These are phyloP conservation scores for Talaromyces sp. DNA, from an alignment of 2,329 filamentous ascomycete species.

Conservation along the genomic window DNA sequence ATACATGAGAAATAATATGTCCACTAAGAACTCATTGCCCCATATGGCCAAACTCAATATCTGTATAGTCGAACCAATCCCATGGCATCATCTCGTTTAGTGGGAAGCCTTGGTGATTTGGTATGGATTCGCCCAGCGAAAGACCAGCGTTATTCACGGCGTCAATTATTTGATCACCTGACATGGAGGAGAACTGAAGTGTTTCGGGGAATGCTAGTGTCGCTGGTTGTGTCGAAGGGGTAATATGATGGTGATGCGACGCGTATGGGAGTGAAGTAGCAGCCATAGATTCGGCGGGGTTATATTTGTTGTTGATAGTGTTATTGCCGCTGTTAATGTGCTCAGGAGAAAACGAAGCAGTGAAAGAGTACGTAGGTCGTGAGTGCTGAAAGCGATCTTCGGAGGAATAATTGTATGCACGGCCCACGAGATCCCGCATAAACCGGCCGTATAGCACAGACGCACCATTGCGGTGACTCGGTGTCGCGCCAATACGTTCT, in stretches of 20 bases:
- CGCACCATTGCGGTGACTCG: constrained; percentile 60
- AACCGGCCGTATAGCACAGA: constrained; percentile 56
- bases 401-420: constrained; percentile 15
- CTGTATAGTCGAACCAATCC: constrained; percentile 49
- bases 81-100: constrained; percentile 56
- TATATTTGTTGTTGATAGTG: neutral
- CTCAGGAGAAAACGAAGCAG: constrained; percentile 2
- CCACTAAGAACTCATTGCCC: neutral
- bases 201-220: constrained; percentile 44
- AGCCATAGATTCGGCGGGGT: neutral
- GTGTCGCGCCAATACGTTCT: constrained; percentile 61
- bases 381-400: neutral
- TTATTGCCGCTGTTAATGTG: neutral
- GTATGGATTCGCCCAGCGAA: constrained; percentile 49
- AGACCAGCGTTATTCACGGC: constrained; percentile 59
- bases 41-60: constrained; percentile 2
- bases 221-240: constrained; percentile 21
- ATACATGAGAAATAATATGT: no score
- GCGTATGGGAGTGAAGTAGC: neutral
- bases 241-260: constrained; percentile 2
- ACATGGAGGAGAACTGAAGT: constrained; percentile 63
- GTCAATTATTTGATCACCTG: constrained; percentile 61
- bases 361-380: neutral
- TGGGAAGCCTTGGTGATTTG: constrained; percentile 42
- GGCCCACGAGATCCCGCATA: constrained; percentile 44